Conservation (phyloP, 805 yeast species). For the Lachancea lanzarotensis region DNA sequence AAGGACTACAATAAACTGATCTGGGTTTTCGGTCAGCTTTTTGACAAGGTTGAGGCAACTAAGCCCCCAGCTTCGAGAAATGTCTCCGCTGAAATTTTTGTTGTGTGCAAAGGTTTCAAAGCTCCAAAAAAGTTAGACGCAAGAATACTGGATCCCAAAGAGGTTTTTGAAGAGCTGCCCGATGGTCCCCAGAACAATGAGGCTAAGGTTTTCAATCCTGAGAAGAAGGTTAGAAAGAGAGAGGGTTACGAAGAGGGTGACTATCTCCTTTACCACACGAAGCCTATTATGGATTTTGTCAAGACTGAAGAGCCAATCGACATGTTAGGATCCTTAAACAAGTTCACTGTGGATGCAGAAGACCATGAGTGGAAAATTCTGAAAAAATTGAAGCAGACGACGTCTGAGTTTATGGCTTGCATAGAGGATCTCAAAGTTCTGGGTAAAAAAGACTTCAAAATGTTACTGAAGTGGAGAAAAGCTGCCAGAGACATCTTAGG, state of each 20-base stretch:
- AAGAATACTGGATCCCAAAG: conserved; percentile 80
- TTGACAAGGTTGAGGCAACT: conserved; percentile 96
- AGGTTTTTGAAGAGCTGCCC: conserved; percentile 88
- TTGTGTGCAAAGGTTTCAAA: conserved; percentile 90
- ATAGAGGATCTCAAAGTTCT: conserved; percentile 87
- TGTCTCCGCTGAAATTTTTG: conserved; percentile 98
- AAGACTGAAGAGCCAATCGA: conserved; percentile 77
- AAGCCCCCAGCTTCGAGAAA: conserved; percentile 99
- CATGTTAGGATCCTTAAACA: conserved; percentile 65
- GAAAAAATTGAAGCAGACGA: conserved; percentile 67
- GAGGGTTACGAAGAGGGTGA: conserved; percentile 97
- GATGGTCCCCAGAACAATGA: conserved; percentile 73
- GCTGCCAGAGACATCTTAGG: conserved; percentile 75
- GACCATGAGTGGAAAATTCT: conserved; percentile 69
- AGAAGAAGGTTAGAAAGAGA: conserved; percentile 81
- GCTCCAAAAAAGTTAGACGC: conserved; percentile 96
- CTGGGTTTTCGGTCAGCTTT: conserved; percentile 96
- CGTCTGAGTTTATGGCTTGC: conserved; percentile 72
- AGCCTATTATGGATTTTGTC: conserved; percentile 75
- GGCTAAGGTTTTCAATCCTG: conserved; percentile 92
- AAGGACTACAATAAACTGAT: conserved; percentile 93
- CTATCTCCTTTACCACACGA: conserved; percentile 58
- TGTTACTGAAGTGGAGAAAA: conserved; percentile 80
- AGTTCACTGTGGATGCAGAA: conserved; percentile 50
- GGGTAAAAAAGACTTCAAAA: conserved; percentile 89